A percentile compares a stretch with the other conserved stretches of the same genome.
Conservation (phyloP, 129 eudicot species). For the Tanacetum coccineum region DNA sequence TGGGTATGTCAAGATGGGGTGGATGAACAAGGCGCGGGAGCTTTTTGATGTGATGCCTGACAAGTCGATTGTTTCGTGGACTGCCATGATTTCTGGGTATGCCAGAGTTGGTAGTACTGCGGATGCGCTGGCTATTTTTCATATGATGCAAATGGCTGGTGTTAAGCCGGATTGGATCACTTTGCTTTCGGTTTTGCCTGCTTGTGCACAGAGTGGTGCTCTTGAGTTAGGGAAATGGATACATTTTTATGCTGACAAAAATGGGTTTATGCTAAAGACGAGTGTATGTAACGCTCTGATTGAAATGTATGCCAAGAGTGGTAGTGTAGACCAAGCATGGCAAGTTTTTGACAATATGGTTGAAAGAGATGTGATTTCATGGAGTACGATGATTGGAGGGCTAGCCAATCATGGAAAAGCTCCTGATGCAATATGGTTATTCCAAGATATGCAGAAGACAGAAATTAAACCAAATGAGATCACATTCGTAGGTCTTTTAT, state of each 20-base stretch:
- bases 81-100: conserved; percentile 32
- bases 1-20: conserved; percentile 51
- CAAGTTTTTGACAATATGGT: conserved; percentile 39
- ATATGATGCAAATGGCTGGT: conserved; percentile 51
- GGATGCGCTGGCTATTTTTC: conserved; percentile 45
- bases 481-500: conserved; percentile 60
- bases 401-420: conserved; percentile 56
- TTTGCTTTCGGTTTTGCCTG: conserved; percentile 53
- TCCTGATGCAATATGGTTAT: conserved; percentile 42
- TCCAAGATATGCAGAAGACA: conserved; percentile 44
- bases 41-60: conserved; percentile 55
- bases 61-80: conserved; percentile 58
- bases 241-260: conserved; percentile 54
- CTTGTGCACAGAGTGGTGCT: conserved; percentile 59
- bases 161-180: conserved; percentile 63
- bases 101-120: conserved; percentile 32
- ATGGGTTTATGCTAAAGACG: conserved; percentile 40
- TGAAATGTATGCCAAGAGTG: conserved; percentile 67
- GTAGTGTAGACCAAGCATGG: conserved; percentile 43
- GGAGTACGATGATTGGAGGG: conserved; percentile 59
- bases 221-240: conserved; percentile 66
- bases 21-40: conserved; percentile 42
- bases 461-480: conserved; percentile 52
- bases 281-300: conserved; percentile 55
- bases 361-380: conserved; percentile 48